Conservation (phyloP, 257 asterid genomes). For the Solanum pennellii region DNA sequence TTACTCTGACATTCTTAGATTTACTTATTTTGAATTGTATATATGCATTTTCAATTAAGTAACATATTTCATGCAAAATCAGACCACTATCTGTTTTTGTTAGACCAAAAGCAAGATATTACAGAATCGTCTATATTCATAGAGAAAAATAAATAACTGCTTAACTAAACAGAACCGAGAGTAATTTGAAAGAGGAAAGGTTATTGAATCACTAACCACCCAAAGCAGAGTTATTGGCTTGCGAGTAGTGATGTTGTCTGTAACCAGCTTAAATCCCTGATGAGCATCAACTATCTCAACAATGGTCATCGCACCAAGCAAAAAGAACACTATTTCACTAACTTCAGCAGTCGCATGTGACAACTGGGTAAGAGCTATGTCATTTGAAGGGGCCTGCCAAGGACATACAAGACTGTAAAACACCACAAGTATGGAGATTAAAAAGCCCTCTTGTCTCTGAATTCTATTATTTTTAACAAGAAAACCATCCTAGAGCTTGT, state of each 20-base stretch:
- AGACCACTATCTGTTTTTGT: neutral
- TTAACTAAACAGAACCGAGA: neutral
- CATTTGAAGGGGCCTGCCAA: constrained; percentile 91
- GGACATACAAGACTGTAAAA: constrained; percentile 4
- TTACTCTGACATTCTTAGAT: neutral
- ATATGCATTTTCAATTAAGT: neutral
- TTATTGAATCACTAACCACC: constrained; percentile 62
- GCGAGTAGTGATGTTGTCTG: constrained; percentile 93
- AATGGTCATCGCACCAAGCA: constrained; percentile 97
- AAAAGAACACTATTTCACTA: constrained; percentile 89
- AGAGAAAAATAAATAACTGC: neutral
- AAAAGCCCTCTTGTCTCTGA: neutral
- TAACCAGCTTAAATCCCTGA: constrained; percentile 95
- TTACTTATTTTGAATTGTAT: neutral
- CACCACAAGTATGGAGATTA: neutral
- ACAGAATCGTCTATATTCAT: neutral
- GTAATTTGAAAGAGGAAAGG: neutral
- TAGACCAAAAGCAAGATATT: neutral
- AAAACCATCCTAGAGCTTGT: neutral
- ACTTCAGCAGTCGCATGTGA: constrained; percentile 95
- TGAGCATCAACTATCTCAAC: constrained; percentile 98
- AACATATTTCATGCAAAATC: neutral
- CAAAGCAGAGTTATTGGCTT: constrained; percentile 87
- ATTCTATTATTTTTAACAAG: neutral
- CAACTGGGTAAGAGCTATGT: constrained; percentile 78